Evolutionary conservation across 1,139 yeast species (phyloP).

Genomic region (Sugiyamaella grinbergsii): DNA sequence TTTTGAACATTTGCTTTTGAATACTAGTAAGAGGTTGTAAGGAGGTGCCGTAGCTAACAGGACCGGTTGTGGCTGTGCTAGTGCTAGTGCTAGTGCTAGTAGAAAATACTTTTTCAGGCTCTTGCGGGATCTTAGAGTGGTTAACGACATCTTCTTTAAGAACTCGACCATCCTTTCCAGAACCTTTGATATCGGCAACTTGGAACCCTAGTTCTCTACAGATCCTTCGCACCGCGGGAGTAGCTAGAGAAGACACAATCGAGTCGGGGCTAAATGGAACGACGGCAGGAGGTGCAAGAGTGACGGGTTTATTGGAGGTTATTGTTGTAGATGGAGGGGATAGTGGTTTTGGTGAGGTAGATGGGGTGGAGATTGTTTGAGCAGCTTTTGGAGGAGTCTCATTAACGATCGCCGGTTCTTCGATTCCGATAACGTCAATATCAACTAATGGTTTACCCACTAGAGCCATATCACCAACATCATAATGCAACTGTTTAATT

Average conservation of each 20-base stretch:
- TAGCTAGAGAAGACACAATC: conserved; percentile 34
- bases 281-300: neutral
- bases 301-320: neutral
- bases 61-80: too few relatives aligned
- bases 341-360: conserved; percentile 6
- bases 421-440: conserved; percentile 36
- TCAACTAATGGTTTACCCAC: conserved; percentile 43
- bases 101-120: neutral
- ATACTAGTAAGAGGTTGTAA: conserved; percentile 37
- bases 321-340: neutral
- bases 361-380: neutral
- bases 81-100: conserved; percentile 6
- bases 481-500: conserved; percentile 40
- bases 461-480: conserved; percentile 43
- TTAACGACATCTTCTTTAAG: conserved; percentile 40
- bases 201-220: conserved; percentile 39
- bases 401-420: conserved; percentile 9
- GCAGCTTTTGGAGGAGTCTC: conserved; percentile 11
- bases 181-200: conserved; percentile 35
- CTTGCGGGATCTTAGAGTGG: conserved; percentile 19
- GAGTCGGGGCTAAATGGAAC: conserved; percentile 1
- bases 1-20: conserved; percentile 42
- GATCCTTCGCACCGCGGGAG: conserved; percentile 43
- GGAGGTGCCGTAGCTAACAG: too few relatives aligned
- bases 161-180: conserved; percentile 44